These are phyloP conservation scores for Chondrus crispus DNA, from an alignment of 23 red algal species.

Conservation along the genomic window DNA sequence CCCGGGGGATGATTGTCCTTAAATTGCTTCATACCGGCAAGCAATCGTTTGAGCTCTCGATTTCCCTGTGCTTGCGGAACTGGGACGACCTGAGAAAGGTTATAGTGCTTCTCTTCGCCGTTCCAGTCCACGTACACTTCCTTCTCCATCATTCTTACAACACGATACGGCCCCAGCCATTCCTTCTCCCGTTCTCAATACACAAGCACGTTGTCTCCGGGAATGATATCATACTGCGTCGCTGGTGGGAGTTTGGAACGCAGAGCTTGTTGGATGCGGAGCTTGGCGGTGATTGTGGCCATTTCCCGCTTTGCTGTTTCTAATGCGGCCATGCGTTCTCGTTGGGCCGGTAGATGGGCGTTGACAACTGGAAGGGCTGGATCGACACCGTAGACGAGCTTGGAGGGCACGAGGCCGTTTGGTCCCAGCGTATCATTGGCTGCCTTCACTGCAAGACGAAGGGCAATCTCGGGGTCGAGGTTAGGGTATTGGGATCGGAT, in stretches of 20 bases:
- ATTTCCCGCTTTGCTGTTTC: not conserved
- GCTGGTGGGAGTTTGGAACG: not conserved
- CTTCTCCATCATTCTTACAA: not conserved
- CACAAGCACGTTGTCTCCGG: not conserved
- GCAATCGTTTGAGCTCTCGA: not conserved
- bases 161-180: not conserved
- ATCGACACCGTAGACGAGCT: not conserved
- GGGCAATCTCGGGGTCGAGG: not conserved
- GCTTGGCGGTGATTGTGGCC: not conserved
- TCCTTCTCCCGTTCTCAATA: too few relatives aligned
- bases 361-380: not conserved
- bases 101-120: not conserved
- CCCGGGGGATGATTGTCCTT: not conserved
- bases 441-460: not conserved
- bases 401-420: not conserved
- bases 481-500: not conserved
- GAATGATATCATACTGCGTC: not conserved
- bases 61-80: not conserved
- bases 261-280: not conserved
- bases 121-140: not conserved
- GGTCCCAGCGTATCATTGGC: not conserved
- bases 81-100: not conserved
- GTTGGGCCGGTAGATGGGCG: not conserved
- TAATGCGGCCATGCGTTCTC: not conserved
- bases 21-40: not conserved